These are phyloP conservation scores for Pseudogymnoascus sp. DNA, from an alignment of 2,329 filamentous ascomycete species.

Conservation along the genomic window DNA sequence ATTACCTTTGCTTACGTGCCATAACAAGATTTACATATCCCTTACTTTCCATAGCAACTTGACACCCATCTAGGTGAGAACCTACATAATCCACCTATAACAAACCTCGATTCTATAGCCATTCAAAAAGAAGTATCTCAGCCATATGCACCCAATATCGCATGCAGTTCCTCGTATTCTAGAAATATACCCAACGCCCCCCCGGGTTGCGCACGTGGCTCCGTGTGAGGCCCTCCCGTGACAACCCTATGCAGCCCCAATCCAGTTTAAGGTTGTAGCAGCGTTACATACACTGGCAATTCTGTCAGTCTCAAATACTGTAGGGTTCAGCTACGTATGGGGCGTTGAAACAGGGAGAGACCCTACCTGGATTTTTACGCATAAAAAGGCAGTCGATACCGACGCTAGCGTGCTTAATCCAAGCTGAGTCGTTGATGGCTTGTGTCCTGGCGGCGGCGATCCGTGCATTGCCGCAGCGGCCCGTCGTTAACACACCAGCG, in stretches of 20 bases:
- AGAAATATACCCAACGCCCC: neutral
- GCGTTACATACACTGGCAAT: neutral
- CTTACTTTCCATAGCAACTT: neutral
- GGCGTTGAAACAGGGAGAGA: no score
- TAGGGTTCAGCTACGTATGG: neutral
- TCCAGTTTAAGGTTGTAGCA: neutral
- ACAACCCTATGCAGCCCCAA: neutral
- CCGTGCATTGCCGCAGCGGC: neutral
- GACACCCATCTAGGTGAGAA: neutral
- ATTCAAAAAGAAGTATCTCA: neutral
- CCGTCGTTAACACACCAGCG: neutral
- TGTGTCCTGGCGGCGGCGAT: neutral
- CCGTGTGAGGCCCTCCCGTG: neutral
- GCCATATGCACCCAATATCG: neutral
- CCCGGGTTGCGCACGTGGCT: neutral
- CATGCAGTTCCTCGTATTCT: neutral
- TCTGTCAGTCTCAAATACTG: neutral
- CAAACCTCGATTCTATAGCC: neutral
- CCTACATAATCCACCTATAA: neutral
- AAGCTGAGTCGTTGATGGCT: neutral
- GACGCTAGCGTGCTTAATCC: neutral
- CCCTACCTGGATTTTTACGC: neutral
- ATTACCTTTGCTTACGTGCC: neutral
- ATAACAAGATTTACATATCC: neutral
- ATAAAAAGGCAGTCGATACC: neutral